Evolutionary conservation across 345 rosid genomes (phyloP).

Genomic region (Salix arbutifolia): DNA sequence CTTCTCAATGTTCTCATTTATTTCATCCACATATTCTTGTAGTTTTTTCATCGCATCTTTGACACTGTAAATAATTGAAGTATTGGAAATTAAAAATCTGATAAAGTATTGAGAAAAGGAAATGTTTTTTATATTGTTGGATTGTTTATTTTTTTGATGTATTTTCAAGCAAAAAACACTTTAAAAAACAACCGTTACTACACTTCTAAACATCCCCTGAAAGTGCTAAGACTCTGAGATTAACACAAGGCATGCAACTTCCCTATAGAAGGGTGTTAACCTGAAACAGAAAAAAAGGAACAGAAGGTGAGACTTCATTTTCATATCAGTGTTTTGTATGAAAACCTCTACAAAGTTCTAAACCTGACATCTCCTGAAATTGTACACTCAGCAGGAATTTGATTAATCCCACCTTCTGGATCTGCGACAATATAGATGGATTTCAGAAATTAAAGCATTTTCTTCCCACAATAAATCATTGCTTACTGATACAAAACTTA

Average conservation of each 20-base stretch:
- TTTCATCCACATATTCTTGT: conserved; percentile 74
- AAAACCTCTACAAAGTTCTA: conserved; percentile 9
- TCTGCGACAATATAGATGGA: conserved; percentile 39
- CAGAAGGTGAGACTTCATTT: conserved; percentile 8
- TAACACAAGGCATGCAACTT: conserved; percentile 35
- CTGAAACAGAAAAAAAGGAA: conserved; percentile 38
- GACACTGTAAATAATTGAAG: conserved; percentile 42
- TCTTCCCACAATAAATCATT: conserved; percentile 8
- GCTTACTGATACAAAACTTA: conserved; percentile 32
- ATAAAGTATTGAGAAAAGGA: background rate
- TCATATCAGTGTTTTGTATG: background rate
- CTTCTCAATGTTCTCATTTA: conserved; percentile 67
- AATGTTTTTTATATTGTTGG: background rate
- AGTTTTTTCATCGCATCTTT: conserved; percentile 65
- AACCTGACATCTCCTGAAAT: conserved; percentile 93
- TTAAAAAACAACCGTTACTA: no score
- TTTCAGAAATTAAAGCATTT: conserved; percentile 16
- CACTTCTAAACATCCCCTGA: no score
- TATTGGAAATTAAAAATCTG: conserved; percentile 10
- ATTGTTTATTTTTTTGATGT: no score
- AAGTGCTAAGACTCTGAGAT: background rate
- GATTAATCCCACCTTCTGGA: conserved; percentile 98
- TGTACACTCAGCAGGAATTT: conserved; percentile 89
- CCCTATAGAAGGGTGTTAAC: conserved; percentile 94
- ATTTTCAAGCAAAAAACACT: background rate